Percentiles rank a stretch among this genome's conserved stretches.
These are phyloP conservation scores for Trypanosoma platydactyli DNA, from an alignment of 208 protist species.

Conservation along the genomic window DNA sequence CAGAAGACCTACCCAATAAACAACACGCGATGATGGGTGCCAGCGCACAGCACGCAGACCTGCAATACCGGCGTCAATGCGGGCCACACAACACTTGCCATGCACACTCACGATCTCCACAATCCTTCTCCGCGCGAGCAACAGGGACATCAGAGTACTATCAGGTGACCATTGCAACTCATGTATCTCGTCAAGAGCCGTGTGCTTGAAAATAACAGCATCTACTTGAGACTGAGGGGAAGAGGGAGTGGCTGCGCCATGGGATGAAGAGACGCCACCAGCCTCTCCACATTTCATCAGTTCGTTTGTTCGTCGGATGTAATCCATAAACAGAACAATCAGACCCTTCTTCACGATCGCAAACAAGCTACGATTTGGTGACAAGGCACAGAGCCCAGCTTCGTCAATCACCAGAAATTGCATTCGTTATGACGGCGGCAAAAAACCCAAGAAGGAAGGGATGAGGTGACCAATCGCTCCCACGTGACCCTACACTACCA, in stretches of 20 bases:
- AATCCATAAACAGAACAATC: slow-evolving; percentile 30
- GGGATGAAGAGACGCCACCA: not conserved
- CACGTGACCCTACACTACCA: not conserved
- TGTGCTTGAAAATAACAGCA: slow-evolving; percentile 23
- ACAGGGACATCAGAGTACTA: slow-evolving; percentile 23
- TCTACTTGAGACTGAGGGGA: not conserved
- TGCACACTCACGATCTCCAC: slow-evolving; percentile 36
- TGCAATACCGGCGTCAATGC: slow-evolving; percentile 23
- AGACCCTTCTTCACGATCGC: slow-evolving; percentile 29
- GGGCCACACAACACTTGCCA: slow-evolving; percentile 31
- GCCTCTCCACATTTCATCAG: not conserved
- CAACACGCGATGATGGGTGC: slow-evolving; percentile 32
- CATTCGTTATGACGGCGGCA: slow-evolving; percentile 4
- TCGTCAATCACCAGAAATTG: slow-evolving; percentile 24
- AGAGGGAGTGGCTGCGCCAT: not conserved
- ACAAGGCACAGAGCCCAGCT: slow-evolving; percentile 24
- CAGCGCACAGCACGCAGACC: slow-evolving; percentile 26
- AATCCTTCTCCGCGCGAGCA: slow-evolving; percentile 9
- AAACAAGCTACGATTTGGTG: slow-evolving; percentile 29
- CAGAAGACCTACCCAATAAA: slow-evolving; percentile 29
- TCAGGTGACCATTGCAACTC: slow-evolving; percentile 33
- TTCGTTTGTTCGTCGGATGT: slow-evolving; percentile 21
- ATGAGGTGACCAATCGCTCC: not conserved
- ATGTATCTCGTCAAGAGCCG: slow-evolving; percentile 25
- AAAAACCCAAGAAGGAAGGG: not conserved